These are phyloP conservation scores for Starmerella vaccinii DNA, from an alignment of 805 yeast genomes.

Conservation along the genomic window DNA sequence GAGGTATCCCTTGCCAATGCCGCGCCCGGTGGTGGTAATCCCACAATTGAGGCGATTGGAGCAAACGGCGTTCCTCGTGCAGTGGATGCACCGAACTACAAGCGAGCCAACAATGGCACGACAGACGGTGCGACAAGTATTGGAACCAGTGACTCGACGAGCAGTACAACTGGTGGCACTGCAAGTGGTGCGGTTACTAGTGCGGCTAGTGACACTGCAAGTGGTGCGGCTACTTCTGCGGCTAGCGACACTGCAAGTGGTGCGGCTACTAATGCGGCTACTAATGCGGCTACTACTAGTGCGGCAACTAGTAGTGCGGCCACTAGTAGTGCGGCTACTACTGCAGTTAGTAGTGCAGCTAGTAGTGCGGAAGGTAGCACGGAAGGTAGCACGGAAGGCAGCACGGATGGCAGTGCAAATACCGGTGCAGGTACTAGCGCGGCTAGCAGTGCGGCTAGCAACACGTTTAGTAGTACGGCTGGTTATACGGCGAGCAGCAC, in stretches of 20 bases:
- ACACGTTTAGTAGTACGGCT: neutral
- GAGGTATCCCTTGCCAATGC: constrained; percentile 47
- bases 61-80: constrained; percentile 25
- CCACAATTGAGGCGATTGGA: constrained; percentile 3
- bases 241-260: too few relatives aligned
- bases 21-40: neutral
- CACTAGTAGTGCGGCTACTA: neutral
- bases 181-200: too few relatives aligned
- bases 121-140: neutral
- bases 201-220: too few relatives aligned
- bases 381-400: neutral
- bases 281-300: neutral
- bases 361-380: neutral
- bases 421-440: too few relatives aligned
- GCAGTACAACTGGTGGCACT: too few relatives aligned
- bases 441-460: neutral
- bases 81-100: constrained; percentile 17
- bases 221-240: too few relatives aligned
- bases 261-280: neutral
- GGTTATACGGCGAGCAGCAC: neutral
- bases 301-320: neutral
- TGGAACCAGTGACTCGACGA: too few relatives aligned
- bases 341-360: neutral
- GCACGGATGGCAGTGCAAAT: neutral
- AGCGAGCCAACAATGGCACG: neutral